Conservation (phyloP, 2,329 filamentous ascomycete species). For the Xylariaceae sp. region DNA sequence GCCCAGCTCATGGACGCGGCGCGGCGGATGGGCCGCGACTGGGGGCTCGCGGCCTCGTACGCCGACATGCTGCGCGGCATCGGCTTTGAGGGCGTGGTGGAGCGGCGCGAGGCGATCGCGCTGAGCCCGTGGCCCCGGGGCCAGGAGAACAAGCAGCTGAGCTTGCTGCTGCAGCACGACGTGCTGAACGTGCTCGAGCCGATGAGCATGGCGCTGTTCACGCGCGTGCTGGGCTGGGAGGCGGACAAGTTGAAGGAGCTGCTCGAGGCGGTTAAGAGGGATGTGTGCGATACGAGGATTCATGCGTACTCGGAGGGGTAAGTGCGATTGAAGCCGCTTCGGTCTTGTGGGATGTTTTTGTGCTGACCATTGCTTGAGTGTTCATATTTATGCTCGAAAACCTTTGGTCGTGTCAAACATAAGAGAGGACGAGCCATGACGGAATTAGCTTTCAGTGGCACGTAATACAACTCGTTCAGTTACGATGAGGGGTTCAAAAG, state of each 20-base stretch:
- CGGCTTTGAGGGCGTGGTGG: conserved; percentile 16
- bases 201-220: conserved; percentile 22
- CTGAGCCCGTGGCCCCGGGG: conserved; percentile 21
- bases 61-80: conserved; percentile 14
- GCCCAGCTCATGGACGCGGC: conserved; percentile 16
- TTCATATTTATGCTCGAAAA: no score
- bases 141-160: conserved; percentile 16
- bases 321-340: no score
- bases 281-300: conserved; percentile 17
- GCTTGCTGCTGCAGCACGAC: conserved; percentile 18
- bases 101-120: conserved; percentile 14
- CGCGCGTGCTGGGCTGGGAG: conserved; percentile 20
- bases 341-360: no score
- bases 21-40: conserved; percentile 15
- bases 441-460: no score
- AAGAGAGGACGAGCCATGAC: no score
- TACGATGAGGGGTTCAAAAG: no score
- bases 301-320: conserved; percentile 21
- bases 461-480: no score
- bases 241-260: conserved; percentile 10
- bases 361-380: no score
- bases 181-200: conserved; percentile 18
- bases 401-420: no score
- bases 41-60: conserved; percentile 17
- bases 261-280: conserved; percentile 17